These are phyloP conservation scores for Penicillium chermesinum DNA, from an alignment of 495 filamentous ascomycete species.

Conservation along the genomic window DNA sequence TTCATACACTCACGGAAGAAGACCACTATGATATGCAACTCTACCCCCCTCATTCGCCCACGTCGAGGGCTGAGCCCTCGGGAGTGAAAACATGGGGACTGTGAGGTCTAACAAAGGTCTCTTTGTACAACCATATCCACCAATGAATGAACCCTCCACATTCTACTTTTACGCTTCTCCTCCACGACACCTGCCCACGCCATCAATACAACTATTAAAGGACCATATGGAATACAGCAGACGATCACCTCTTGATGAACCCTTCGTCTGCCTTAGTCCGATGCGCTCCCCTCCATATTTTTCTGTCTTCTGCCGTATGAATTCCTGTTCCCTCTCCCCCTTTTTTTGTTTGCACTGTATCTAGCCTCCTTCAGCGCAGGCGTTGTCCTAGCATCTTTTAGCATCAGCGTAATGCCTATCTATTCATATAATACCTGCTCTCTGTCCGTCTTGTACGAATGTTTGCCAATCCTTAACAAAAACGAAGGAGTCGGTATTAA, in stretches of 20 bases:
- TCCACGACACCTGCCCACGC: slow-evolving; percentile 1
- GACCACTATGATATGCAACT: neutral
- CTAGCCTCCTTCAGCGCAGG: slow-evolving; percentile 28
- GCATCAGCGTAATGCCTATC: slow-evolving; percentile 28
- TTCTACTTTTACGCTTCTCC: neutral
- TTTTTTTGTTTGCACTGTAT: slow-evolving; percentile 18
- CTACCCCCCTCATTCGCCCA: neutral
- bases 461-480: too few relatives aligned
- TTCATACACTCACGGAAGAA: neutral
- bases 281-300: neutral
- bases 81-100: neutral
- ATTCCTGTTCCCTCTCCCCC: slow-evolving; percentile 2
- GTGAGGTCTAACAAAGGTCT: neutral
- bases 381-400: slow-evolving; percentile 32
- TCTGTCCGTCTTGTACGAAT: too few relatives aligned
- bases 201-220: neutral
- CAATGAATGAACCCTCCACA: slow-evolving; percentile 7
- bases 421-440: slow-evolving; percentile 1
- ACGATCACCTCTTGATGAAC: neutral
- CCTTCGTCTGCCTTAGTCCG: neutral
- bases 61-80: neutral
- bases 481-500: too few relatives aligned
- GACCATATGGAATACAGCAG: neutral
- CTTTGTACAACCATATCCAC: neutral
- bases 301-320: slow-evolving; percentile 6